A percentile compares a stretch with the other conserved stretches of the same genome.
These are phyloP conservation scores for Phytophthora macrochlamydospora DNA, from an alignment of 352 stramenopile genomes.

Conservation along the genomic window DNA sequence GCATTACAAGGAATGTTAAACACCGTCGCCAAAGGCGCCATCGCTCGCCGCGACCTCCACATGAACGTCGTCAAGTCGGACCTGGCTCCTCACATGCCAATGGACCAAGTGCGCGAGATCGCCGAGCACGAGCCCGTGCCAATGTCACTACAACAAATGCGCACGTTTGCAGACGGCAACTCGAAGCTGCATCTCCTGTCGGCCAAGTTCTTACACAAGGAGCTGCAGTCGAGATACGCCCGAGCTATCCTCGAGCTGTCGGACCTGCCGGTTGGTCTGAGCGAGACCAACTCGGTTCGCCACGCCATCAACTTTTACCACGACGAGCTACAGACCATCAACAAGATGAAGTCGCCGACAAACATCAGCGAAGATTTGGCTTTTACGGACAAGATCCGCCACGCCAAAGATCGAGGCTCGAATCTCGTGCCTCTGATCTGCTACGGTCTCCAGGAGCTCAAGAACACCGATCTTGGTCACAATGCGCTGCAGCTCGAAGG, in stretches of 20 bases:
- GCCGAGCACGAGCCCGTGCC: neutral
- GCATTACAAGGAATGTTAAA: neutral
- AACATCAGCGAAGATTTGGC: neutral
- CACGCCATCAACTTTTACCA: slow-evolving; percentile 2
- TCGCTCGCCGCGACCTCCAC: neutral
- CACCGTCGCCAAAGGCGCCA: neutral
- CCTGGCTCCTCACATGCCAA: neutral
- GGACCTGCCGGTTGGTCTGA: slow-evolving; percentile 1
- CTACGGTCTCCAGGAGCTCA: slow-evolving; percentile 1
- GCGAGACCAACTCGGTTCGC: neutral
- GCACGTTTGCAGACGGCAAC: neutral
- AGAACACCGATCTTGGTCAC: neutral
- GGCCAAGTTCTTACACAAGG: slow-evolving; percentile 3
- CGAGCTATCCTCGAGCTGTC: neutral
- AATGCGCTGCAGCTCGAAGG: neutral
- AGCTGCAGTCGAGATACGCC: slow-evolving; percentile 1
- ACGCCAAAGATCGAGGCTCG: neutral
- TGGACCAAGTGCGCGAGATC: slow-evolving; percentile 1
- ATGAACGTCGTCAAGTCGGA: neutral
- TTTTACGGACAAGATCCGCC: neutral
- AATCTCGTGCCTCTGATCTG: neutral
- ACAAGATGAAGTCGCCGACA: slow-evolving; percentile 1
- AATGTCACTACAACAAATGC: slow-evolving; percentile 1
- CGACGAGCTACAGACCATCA: neutral
- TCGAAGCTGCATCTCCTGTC: neutral